Base-by-base conservation (phyloP, 2,329 filamentous ascomycete genomes). In the Alternaria postmessia region DNA sequence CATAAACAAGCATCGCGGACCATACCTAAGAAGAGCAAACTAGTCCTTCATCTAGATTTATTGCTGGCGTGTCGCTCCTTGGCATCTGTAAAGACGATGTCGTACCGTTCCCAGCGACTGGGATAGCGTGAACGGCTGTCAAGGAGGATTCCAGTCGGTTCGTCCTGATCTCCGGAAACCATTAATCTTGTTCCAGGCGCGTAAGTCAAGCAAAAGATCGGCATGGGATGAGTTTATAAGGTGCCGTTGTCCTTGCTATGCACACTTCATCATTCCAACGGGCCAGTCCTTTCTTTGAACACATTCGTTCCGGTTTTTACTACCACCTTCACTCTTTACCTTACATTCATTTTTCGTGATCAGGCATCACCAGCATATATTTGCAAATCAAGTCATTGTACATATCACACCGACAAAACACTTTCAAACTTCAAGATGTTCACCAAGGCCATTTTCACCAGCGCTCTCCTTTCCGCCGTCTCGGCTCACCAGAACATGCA, bases 401-500 rank as follows among this genome's bases (percentile, higher is more conserved):
- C 42, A 68, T 59, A 68, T 48, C 36, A 47, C 18, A 38, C 49
- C 51, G 18, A 38, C 26, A 20, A 36, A 47, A 62, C 20, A 49
- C 32, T 49, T 38, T 38, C 18, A 49, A 58, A 51, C 59, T 60
- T 60, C 66, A 72, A 60, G n/a, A 76, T 76, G 74, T 68, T 75
- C 64, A 70, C 69, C 67, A 71, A 75, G 51, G 59, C 70, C 51
- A 30, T 75, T 63, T 55, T 75, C 32, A 59, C 66, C 49, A 68
- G 64, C 46, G 60, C 66, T 26, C 68, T 76, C 47, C 44, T 74
- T 61, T 59, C 70, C 49, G 67, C 68, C 49, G 72, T 65, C 54
- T 71, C 74, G 47, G 74, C 74, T 49, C 74, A 76, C 54, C 73
- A 76, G 58, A 76, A 74, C 67, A 59, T 71, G 54, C 69, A 75